These are phyloP conservation scores for Sapria himalayana DNA, from an alignment of 345 rosid species.

Conservation along the genomic window DNA sequence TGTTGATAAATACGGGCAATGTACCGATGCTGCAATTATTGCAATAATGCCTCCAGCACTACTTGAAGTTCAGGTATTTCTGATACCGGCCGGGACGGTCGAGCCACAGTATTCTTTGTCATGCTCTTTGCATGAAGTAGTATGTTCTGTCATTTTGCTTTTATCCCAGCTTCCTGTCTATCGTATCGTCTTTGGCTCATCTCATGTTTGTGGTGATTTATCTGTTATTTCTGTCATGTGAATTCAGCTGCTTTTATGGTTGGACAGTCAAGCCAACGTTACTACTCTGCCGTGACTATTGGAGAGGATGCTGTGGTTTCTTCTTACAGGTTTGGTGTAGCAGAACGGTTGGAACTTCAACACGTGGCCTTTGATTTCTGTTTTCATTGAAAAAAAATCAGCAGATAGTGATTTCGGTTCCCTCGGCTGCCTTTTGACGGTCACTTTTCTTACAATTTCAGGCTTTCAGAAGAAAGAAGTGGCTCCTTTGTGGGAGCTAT, in stretches of 20 bases:
- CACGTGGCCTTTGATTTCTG: too few relatives aligned
- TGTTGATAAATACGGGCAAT: slow-evolving; percentile 55
- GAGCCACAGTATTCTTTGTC: not conserved
- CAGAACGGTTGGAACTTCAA: not conserved
- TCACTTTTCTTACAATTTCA: slow-evolving; percentile 9
- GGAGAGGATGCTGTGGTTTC: slow-evolving; percentile 95
- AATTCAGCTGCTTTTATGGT: slow-evolving; percentile 85
- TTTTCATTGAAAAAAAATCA: too few relatives aligned
- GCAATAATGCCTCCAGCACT: slow-evolving; percentile 90
- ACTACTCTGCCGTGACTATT: slow-evolving; percentile 71
- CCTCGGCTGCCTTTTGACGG: not conserved
- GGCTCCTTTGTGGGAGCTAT: slow-evolving; percentile 80
- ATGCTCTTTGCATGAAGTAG: not conserved
- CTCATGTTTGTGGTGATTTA: slow-evolving; percentile 10
- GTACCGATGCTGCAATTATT: slow-evolving; percentile 74
- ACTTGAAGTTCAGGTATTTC: slow-evolving; percentile 60
- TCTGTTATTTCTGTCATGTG: slow-evolving; percentile 28
- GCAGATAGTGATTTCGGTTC: not conserved
- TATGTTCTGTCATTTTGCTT: not conserved
- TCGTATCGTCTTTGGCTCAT: not conserved
- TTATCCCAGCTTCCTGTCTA: not conserved
- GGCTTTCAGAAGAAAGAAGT: slow-evolving; percentile 82
- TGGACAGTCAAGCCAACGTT: slow-evolving; percentile 95
- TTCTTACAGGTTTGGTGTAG: slow-evolving; percentile 56
- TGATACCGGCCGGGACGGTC: slow-evolving; percentile 3